Base-by-base conservation (phyloP, 768 basidiomycete genomes). In the Psilocybe subaeruginosa region DNA sequence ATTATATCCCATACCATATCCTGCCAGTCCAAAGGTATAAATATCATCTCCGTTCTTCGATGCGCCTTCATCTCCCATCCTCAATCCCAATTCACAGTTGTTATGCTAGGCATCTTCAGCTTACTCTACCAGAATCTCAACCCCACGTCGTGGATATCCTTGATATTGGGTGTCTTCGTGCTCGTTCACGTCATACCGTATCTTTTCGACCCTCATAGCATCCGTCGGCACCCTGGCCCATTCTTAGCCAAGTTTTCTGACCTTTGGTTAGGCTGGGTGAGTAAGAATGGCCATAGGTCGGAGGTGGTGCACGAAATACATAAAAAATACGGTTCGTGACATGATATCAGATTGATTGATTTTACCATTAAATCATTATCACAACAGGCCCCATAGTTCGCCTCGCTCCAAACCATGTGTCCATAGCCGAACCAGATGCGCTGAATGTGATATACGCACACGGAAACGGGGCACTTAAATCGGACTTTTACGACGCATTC, bases 381-480 rank as follows among this genome's bases (percentile, higher is more conserved):
- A n/a, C n/a, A 39, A 39, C 14, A 90, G 88, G 89, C 27, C 82
- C 82, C 8, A 75, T 91, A 55, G 86, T 90, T 16, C 87, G 90
- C 63, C 75, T 92, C 60, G 89, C 89, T 0, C 91, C 91, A 0
- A 89, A 91, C 66, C 89, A 92, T 66, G 78, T 94, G 8, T 91
- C 90, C 1, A 79, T 94, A 51, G 85, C 89, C 9, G 86, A 92
- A 66, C 92, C 93, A 0, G 88, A 87, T 0, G 93, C 93, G 0
- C 82, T 95, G 12, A 79, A 79, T 41, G 70, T 87, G 59, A 80
- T 96, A 12, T 95, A 95, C 68, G 93, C 87, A 0, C 93, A 85
- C 68, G 92, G 92, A 3, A 93, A 87, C 59, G 93, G 93, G n/a
- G 84, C 90, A 4, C 80, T 90, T 59, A 95, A 94, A 68, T 85